Evolutionary conservation across 2,329 filamentous ascomycete genomes (phyloP).

Genomic region (Apiospora rasikravindrae): DNA sequence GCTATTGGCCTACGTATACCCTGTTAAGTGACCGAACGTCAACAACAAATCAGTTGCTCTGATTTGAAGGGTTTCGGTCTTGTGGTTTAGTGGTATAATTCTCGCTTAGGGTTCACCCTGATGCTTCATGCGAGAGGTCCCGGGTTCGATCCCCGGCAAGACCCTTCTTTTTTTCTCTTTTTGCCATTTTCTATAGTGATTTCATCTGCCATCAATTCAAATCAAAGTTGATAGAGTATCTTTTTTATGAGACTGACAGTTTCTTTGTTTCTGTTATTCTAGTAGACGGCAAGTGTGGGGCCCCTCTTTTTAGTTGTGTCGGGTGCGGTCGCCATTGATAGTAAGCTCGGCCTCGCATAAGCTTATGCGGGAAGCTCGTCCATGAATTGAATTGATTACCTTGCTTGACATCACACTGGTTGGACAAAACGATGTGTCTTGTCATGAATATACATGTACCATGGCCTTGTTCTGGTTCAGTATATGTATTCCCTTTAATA

Average conservation of each 20-base stretch:
- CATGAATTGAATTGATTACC: neutral
- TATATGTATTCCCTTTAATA: neutral
- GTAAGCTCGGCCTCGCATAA: constrained; percentile 10
- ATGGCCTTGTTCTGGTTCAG: neutral
- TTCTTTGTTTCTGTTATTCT: neutral
- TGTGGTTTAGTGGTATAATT: constrained; percentile 22
- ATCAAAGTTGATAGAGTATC: neutral
- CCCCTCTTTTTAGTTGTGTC: neutral
- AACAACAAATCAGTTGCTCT: constrained; percentile 4
- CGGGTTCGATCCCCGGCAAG: constrained; percentile 22
- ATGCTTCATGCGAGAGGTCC: constrained; percentile 20
- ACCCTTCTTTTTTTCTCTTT: constrained; percentile 15
- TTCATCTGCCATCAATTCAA: neutral
- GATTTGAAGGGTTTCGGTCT: constrained; percentile 11
- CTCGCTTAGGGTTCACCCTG: constrained; percentile 19
- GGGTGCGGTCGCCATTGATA: neutral
- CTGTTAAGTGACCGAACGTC: neutral
- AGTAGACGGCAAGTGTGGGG: neutral
- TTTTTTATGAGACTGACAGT: neutral
- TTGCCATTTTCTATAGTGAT: too few species aligned
- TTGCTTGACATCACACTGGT: neutral
- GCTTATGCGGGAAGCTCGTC: neutral
- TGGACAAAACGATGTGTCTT: neutral
- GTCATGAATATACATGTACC: too few species aligned
- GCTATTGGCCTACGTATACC: too few species aligned